Evolutionary conservation across 192 early-diverging fungal species (phyloP).

Genomic region (Ambispora gerdemannii): DNA sequence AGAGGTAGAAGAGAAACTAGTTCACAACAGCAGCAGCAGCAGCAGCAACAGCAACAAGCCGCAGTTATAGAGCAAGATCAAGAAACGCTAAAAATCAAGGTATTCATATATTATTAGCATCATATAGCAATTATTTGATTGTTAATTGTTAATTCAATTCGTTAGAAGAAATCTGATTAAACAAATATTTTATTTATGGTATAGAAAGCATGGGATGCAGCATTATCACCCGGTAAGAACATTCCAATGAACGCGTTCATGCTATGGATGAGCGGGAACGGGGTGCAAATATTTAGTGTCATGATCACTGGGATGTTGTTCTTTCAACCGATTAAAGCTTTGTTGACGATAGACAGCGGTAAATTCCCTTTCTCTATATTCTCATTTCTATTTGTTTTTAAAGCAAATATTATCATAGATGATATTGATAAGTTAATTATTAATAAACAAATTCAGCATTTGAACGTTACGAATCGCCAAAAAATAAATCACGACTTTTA

Average conservation of each 20-base stretch:
- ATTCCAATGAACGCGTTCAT: constrained; percentile 98
- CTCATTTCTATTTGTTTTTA: not conserved
- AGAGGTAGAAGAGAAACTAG: constrained; percentile 11
- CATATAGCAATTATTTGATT: too few relatives aligned
- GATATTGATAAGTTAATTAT: too few relatives aligned
- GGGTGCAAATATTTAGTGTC: constrained; percentile 93
- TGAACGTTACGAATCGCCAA: constrained; percentile 67
- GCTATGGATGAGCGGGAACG: constrained; percentile 98
- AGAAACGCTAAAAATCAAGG: constrained; percentile 24
- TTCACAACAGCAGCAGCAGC: not conserved
- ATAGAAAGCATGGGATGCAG: constrained; percentile 97
- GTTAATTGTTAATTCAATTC: too few relatives aligned
- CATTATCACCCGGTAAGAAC: constrained; percentile 81
- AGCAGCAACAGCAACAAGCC: not conserved
- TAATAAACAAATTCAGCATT: constrained; percentile 52
- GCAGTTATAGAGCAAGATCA: constrained; percentile 11
- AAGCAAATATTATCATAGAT: too few relatives aligned
- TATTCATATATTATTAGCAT: too few relatives aligned
- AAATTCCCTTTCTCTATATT: constrained; percentile 17
- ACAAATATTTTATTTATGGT: not conserved
- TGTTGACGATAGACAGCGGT: constrained; percentile 68
- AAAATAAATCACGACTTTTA: constrained; percentile 57
- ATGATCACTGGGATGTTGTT: constrained; percentile 96
- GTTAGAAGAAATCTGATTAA: too few relatives aligned
- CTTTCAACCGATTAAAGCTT: constrained; percentile 75